These are phyloP conservation scores for Syzygium oleosum DNA, from an alignment of 345 rosid species.

Conservation along the genomic window DNA sequence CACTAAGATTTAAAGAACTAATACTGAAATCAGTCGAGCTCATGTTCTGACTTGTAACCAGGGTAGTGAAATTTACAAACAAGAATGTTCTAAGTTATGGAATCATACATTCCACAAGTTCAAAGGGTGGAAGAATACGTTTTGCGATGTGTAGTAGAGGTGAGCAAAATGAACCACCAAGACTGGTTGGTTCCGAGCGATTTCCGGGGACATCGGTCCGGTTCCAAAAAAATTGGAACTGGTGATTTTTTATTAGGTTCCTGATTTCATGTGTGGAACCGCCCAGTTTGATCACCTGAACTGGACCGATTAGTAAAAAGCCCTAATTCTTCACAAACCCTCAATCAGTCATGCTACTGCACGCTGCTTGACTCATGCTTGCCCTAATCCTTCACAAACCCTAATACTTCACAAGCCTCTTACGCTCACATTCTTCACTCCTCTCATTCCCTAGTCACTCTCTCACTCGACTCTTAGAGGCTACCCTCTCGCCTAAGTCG, in stretches of 20 bases:
- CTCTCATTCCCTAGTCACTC: not conserved
- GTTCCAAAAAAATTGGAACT: too few relatives aligned
- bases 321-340: not conserved
- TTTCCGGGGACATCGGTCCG: too few relatives aligned
- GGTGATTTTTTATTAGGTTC: accelerated
- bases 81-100: not conserved
- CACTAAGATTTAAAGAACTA: not conserved
- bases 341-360: not conserved
- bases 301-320: not conserved
- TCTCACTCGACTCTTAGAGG: not conserved
- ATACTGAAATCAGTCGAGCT: not conserved
- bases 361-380: not conserved
- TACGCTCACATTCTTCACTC: not conserved
- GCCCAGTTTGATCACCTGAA: accelerated
- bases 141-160: not conserved
- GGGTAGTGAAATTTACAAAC: not conserved
- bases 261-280: accelerated
- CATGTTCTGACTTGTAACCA: not conserved
- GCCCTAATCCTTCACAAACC: not conserved
- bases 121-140: not conserved
- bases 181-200: too few relatives aligned
- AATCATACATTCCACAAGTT: not conserved
- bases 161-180: too few relatives aligned
- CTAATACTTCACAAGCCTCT: not conserved
- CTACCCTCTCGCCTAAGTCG: too few relatives aligned